Conservation (phyloP, 306 rosid genomes). For the Prunus salicina region DNA sequence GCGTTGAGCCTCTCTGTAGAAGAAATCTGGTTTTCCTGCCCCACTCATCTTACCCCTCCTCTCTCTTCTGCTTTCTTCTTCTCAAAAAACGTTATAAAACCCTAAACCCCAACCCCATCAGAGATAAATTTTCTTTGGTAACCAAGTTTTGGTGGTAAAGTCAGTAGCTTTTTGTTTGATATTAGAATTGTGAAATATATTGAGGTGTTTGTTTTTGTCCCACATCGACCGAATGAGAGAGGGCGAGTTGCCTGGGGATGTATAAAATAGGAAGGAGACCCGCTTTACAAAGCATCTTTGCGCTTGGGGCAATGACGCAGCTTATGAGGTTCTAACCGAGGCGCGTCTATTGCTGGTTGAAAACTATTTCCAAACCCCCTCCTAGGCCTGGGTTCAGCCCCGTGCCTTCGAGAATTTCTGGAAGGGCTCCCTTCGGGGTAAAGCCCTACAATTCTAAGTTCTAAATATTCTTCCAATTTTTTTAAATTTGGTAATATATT, state of each 20-base stretch:
- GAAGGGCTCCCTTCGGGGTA: slow-evolving; percentile 31
- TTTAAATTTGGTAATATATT: no score
- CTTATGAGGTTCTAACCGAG: slow-evolving; percentile 39
- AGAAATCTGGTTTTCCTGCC: slow-evolving; percentile 79
- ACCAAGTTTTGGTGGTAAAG: neutral
- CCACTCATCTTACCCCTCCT: slow-evolving; percentile 44
- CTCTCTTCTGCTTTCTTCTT: neutral
- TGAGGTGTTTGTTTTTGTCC: neutral
- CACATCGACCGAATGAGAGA: neutral
- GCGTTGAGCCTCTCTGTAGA: slow-evolving; percentile 94
- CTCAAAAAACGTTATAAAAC: neutral
- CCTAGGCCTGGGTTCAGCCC: slow-evolving; percentile 28
- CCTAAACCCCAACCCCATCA: slow-evolving; percentile 7
- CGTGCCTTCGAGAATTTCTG: slow-evolving; percentile 38
- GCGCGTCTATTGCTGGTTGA: slow-evolving; percentile 49
- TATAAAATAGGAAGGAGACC: rapidly evolving
- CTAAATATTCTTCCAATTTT: neutral
- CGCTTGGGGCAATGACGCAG: slow-evolving; percentile 49
- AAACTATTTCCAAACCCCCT: slow-evolving; percentile 49
- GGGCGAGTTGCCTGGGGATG: rapidly evolving
- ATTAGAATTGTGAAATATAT: neutral
- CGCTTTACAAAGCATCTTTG: rapidly evolving
- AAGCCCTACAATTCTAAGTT: slow-evolving; percentile 1
- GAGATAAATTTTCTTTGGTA: neutral
- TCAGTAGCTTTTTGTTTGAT: no score